These are phyloP conservation scores for Pyrenochaeta sp. DNA, from an alignment of 2,329 filamentous ascomycete genomes.

Conservation along the genomic window DNA sequence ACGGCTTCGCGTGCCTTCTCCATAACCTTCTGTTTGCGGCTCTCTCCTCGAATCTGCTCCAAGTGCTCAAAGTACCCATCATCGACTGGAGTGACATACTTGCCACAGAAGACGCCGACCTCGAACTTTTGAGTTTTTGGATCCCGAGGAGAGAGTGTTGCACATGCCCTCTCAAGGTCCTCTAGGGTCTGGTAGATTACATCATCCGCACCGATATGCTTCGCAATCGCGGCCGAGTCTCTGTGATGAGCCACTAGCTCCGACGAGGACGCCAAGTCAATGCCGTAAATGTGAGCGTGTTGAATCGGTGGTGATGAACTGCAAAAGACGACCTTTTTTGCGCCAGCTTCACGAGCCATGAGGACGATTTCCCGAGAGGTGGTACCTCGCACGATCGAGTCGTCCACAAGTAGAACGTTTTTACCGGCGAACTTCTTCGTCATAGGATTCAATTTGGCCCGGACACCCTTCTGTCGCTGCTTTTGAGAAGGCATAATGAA, in stretches of 20 bases:
- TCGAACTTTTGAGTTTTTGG: slow-evolving; percentile 74
- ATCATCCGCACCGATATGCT: slow-evolving; percentile 75
- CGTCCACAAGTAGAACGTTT: slow-evolving; percentile 84
- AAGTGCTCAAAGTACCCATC: slow-evolving; percentile 84
- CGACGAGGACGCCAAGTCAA: slow-evolving; percentile 74
- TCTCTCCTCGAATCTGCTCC: slow-evolving; percentile 74
- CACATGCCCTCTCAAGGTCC: slow-evolving; percentile 81
- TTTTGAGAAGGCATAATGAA: slow-evolving; percentile 88
- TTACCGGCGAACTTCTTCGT: slow-evolving; percentile 82
- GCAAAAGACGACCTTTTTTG: slow-evolving; percentile 82
- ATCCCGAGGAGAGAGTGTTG: slow-evolving; percentile 69
- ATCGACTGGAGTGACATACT: slow-evolving; percentile 82
- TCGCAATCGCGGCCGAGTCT: slow-evolving; percentile 66
- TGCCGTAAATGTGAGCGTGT: slow-evolving; percentile 86
- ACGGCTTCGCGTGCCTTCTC: slow-evolving; percentile 71
- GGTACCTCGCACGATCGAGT: slow-evolving; percentile 87
- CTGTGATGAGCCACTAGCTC: slow-evolving; percentile 77
- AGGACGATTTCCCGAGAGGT: slow-evolving; percentile 79
- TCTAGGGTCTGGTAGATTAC: slow-evolving; percentile 80
- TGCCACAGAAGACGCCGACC: slow-evolving; percentile 89
- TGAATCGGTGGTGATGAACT: slow-evolving; percentile 83
- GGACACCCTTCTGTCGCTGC: slow-evolving; percentile 81
- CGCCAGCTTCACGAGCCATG: slow-evolving; percentile 86
- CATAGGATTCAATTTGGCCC: slow-evolving; percentile 89
- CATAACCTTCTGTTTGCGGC: slow-evolving; percentile 70